Evolutionary conservation across 2,329 filamentous ascomycete species (phyloP).

Genomic region (Xylariaceae sp.): DNA sequence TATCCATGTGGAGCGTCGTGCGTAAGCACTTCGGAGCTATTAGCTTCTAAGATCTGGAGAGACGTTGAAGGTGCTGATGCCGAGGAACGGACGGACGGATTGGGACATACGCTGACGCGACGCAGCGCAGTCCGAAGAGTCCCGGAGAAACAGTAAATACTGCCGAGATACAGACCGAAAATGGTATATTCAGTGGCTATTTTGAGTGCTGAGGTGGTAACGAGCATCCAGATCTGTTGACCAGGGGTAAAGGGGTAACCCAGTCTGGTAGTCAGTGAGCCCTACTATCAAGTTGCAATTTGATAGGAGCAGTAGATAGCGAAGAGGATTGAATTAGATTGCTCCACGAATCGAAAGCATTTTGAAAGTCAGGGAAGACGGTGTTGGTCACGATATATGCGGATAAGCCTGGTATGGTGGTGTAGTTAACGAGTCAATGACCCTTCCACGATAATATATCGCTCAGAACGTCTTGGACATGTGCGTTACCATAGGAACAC

Average conservation of each 20-base stretch:
- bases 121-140: conserved; percentile 14
- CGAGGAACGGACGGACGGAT: conserved; percentile 15
- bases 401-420: too few species aligned
- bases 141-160: conserved; percentile 19
- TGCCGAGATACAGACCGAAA: conserved; percentile 24
- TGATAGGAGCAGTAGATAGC: not conserved
- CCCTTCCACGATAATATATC: too few species aligned
- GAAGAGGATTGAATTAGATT: not conserved
- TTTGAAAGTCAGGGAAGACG: not conserved
- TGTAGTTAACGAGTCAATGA: too few species aligned
- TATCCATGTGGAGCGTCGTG: conserved; percentile 19
- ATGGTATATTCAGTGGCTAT: conserved; percentile 2
- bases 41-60: conserved; percentile 1
- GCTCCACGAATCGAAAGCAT: not conserved
- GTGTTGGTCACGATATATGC: not conserved
- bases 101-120: conserved; percentile 15
- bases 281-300: not conserved
- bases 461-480: too few species aligned
- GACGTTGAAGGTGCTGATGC: not conserved
- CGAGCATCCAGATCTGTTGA: not conserved
- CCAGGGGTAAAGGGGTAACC: too few species aligned
- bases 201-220: not conserved
- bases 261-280: not conserved
- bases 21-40: conserved; percentile 18
- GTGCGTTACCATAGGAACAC: too few species aligned